phyloP scores from a whole-genome alignment of 1,139 yeast species.

The Geotrichum bryndzae region DNA sequence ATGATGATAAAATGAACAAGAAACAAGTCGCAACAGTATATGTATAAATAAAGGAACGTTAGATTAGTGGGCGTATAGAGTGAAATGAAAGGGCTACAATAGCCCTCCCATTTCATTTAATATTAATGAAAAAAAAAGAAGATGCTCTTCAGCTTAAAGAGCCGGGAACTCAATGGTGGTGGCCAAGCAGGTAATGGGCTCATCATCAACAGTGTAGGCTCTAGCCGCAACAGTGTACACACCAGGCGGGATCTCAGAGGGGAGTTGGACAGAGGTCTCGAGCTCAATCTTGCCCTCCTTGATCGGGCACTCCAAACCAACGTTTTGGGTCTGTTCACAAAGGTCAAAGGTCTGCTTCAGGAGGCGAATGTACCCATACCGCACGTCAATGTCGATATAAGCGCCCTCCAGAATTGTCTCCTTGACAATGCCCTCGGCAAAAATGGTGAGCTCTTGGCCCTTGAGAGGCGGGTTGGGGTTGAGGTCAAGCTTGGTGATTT shows the following conservation, averaged over 20 bases:
- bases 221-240: constrained; percentile 78
- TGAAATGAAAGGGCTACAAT: neutral
- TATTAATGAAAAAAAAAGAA: neutral
- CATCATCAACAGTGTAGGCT: constrained; percentile 80
- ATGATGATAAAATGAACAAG: too few species aligned
- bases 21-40: neutral
- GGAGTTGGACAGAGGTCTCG: constrained; percentile 70
- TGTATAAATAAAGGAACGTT: neutral
- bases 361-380: constrained; percentile 83
- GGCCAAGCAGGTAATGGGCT: constrained; percentile 74
- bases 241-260: constrained; percentile 95
- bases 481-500: constrained; percentile 53
- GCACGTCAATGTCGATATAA: constrained; percentile 87
- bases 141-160: neutral
- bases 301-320: constrained; percentile 74
- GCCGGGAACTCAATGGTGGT: constrained; percentile 53
- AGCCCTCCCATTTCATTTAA: neutral
- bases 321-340: constrained; percentile 70
- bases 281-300: constrained; percentile 60
- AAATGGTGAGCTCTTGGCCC: constrained; percentile 71
- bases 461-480: constrained; percentile 84
- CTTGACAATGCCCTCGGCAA: constrained; percentile 61
- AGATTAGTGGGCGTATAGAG: neutral
- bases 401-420: constrained; percentile 70
- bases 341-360: constrained; percentile 82